Percentiles rank a stretch among this genome's conserved stretches.
Evolutionary conservation across 176 grass and related monocot species (phyloP).

Genomic region (Chloris gayana): DNA sequence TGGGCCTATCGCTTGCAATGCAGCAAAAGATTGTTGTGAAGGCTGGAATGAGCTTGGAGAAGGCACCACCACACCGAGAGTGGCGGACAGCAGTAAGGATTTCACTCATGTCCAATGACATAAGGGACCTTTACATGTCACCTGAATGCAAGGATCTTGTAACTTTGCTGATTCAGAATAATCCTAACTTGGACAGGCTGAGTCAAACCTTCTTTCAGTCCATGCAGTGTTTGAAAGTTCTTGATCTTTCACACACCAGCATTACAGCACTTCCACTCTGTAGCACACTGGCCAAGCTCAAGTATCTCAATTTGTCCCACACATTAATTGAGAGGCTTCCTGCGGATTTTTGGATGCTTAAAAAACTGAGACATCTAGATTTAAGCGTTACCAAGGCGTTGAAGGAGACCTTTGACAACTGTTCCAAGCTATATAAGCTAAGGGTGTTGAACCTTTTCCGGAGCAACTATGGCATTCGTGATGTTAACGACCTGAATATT

Average conservation of each 20-base stretch:
- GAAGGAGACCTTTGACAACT: slow-evolving; percentile 48
- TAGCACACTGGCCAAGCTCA: slow-evolving; percentile 38
- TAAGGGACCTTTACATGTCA: slow-evolving; percentile 34
- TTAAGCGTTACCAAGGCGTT: slow-evolving; percentile 54
- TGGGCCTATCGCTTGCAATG: slow-evolving; percentile 33
- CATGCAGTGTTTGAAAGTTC: slow-evolving; percentile 59
- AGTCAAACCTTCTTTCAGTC: slow-evolving; percentile 42
- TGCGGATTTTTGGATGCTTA: slow-evolving; percentile 46
- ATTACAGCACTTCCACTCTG: slow-evolving; percentile 56
- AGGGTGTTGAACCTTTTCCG: slow-evolving; percentile 63
- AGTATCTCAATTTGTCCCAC: slow-evolving; percentile 56
- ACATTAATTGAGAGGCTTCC: slow-evolving; percentile 56
- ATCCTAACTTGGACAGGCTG: slow-evolving; percentile 43
- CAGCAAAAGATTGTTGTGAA: slow-evolving; percentile 40
- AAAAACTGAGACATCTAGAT: slow-evolving; percentile 57
- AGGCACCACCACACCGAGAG: slow-evolving; percentile 29
- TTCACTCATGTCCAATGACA: slow-evolving; percentile 65
- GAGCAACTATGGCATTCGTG: slow-evolving; percentile 58
- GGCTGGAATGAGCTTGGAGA: slow-evolving; percentile 43
- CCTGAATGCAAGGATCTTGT: slow-evolving; percentile 53
- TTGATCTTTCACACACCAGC: slow-evolving; percentile 67
- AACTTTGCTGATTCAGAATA: slow-evolving; percentile 67
- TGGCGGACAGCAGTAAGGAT: slow-evolving; percentile 48
- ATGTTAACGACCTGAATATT: slow-evolving; percentile 58
- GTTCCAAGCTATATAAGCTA: slow-evolving; percentile 55